Percentiles rank a stretch among this genome's conserved stretches.
Conservation (phyloP, 2,329 filamentous ascomycete genomes). For the Clarireedia paspali region DNA sequence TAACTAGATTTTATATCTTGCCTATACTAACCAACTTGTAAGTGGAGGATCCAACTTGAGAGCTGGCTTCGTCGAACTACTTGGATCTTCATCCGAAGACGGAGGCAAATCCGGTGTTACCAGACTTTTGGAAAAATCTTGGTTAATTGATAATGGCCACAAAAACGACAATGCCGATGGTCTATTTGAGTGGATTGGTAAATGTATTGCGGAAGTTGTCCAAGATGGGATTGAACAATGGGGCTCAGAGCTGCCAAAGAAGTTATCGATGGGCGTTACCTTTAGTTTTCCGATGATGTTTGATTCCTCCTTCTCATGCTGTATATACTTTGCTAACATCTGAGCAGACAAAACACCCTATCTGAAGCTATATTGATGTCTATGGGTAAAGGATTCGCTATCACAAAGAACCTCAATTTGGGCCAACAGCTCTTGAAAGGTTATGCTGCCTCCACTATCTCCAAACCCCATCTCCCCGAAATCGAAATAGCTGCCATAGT, state of each 20-base stretch:
- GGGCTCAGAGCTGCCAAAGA: slow-evolving; percentile 30
- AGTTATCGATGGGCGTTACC: slow-evolving; percentile 58
- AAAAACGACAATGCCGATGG: slow-evolving; percentile 68
- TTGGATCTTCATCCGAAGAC: slow-evolving; percentile 27
- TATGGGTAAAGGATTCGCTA: slow-evolving; percentile 65
- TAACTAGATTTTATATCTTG: slow-evolving; percentile 16
- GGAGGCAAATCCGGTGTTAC: slow-evolving; percentile 12
- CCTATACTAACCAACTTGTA: slow-evolving; percentile 21
- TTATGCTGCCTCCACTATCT: slow-evolving; percentile 40
- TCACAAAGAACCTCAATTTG: slow-evolving; percentile 52
- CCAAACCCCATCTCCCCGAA: slow-evolving; percentile 45
- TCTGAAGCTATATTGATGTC: slow-evolving; percentile 56
- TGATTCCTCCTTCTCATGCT: slow-evolving; percentile 4
- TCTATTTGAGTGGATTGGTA: slow-evolving; percentile 75
- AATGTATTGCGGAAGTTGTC: slow-evolving; percentile 68
- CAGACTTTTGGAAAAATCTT: slow-evolving; percentile 58
- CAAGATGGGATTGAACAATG: slow-evolving; percentile 44
- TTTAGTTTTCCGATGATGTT: slow-evolving; percentile 62
- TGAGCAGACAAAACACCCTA: slow-evolving; percentile 44
- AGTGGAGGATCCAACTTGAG: slow-evolving; percentile 63
- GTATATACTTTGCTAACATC: slow-evolving; percentile 6
- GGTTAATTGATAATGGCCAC: slow-evolving; percentile 66
- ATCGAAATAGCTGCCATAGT: slow-evolving; percentile 69
- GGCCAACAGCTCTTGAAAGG: slow-evolving; percentile 50
- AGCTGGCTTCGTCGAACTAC: slow-evolving; percentile 59